Evolutionary conservation across 2,329 filamentous ascomycete species (phyloP), one percentile per base, ranked within the genome.

Genomic region (Scleromitrula shiraiana): DNA sequence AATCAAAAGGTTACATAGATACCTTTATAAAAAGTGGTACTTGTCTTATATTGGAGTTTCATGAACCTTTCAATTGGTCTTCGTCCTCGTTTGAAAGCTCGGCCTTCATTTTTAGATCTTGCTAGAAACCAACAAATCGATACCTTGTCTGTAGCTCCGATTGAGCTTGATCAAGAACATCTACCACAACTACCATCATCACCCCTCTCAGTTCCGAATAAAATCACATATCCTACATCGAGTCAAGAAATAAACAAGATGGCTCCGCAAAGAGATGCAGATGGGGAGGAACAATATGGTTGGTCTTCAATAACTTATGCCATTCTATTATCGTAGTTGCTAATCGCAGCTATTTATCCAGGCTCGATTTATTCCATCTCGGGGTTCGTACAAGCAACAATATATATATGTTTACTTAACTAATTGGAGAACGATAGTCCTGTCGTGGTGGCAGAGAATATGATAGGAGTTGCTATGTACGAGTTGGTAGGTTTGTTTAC

Each of bases 391-490:
- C 37, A 35, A 33, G 23, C 10, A n/a, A 30, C 15, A 19, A 36
- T 38, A 19, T 14, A 20, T 8, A 32, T 48, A 26, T 10, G 14
- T 30, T 32, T 7, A 20, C 23, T 14, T 5, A 23, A 24, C 54
- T 62, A 37, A 60, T 42, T n/a, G n/a, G 46, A 9, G n/a, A n/a
- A n/a, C 15, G 17, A 33, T 57, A 83, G 87, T 59, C 93, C 93
- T 65, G 93, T 98, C 75, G 84, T 98, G 63, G 80, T 98, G 61
- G 93, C 91, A 67, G 91, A 97, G 75, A 83, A 96, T 71, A 95
- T 98, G 90, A 88, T 91, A 65, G 93, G 93, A 69, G 93, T 93
- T 78, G 90, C 93, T 69, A 98, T 98, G 93, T 96, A 97, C 81
- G 93, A 98, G 74, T 77, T 98, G 74, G 89, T 63, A 53, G 26